These are phyloP conservation scores for Nepenthes mirabilis DNA, from an alignment of 148 eudicot species.

Conservation along the genomic window DNA sequence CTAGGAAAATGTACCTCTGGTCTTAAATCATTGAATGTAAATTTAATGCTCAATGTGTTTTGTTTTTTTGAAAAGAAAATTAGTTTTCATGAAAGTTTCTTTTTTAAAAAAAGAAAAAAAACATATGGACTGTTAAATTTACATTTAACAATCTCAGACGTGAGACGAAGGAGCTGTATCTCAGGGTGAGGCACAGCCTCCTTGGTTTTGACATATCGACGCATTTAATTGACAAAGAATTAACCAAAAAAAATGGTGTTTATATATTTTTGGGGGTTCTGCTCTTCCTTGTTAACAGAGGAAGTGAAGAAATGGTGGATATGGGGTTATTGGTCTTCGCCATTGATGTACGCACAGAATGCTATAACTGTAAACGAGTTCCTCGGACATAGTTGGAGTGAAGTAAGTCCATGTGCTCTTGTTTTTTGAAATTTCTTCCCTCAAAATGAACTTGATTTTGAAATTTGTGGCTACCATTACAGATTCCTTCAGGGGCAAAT, in stretches of 20 bases:
- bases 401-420: constrained; percentile 8
- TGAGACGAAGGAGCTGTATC: no score
- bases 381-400: constrained; percentile 54
- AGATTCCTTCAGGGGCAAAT: constrained; percentile 17
- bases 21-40: neutral
- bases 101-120: no score
- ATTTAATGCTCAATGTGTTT: no score
- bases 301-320: constrained; percentile 49
- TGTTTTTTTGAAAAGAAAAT: no score
- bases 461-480: neutral
- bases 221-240: neutral
- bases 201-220: neutral
- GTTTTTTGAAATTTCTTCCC: neutral
- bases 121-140: no score
- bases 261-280: neutral
- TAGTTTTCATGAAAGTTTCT: no score
- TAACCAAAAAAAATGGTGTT: no score
- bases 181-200: no score
- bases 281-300: constrained; percentile 13
- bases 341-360: constrained; percentile 56
- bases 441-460: constrained; percentile 14
- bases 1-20: neutral
- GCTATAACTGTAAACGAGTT: constrained; percentile 62
- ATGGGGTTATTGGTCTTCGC: constrained; percentile 77
- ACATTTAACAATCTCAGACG: no score